These are phyloP conservation scores for Nothophytophthora sp. DNA, from an alignment of 352 stramenopile species.

Conservation along the genomic window DNA sequence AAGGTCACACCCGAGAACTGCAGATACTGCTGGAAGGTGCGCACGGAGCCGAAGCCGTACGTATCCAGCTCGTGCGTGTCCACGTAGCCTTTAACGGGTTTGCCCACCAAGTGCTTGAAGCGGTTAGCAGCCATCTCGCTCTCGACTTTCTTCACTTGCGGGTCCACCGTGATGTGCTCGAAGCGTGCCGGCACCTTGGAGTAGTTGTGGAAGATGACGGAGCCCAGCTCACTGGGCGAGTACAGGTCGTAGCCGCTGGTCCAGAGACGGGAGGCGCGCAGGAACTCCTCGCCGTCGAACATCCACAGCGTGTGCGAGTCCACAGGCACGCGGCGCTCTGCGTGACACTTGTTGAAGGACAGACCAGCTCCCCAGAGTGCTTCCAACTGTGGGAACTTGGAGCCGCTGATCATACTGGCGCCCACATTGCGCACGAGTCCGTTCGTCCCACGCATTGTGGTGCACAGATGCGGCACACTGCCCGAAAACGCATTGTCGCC, in stretches of 20 bases:
- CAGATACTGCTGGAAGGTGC: constrained; percentile 60
- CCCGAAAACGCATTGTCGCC: constrained; percentile 50
- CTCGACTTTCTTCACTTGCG: constrained; percentile 40
- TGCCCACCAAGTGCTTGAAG: constrained; percentile 56
- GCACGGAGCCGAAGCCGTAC: constrained; percentile 53
- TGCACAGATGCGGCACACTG: constrained; percentile 59
- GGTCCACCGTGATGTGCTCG: constrained; percentile 54
- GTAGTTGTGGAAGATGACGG: constrained; percentile 68
- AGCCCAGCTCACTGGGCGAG: constrained; percentile 37
- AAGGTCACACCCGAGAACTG: constrained; percentile 64
- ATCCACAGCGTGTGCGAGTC: constrained; percentile 65
- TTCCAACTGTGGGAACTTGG: constrained; percentile 54
- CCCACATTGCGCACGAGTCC: constrained; percentile 50
- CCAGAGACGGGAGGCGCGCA: constrained; percentile 47
- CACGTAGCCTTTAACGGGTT: constrained; percentile 57
- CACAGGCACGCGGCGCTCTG: constrained; percentile 49
- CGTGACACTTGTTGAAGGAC: constrained; percentile 70
- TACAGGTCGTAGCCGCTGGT: constrained; percentile 56
- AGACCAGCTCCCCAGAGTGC: constrained; percentile 63
- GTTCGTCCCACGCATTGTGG: constrained; percentile 49
- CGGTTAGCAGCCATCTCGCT: constrained; percentile 59
- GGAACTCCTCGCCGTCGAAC: constrained; percentile 49
- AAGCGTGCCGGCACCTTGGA: constrained; percentile 66
- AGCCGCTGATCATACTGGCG: constrained; percentile 61
- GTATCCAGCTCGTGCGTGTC: constrained; percentile 64